phyloP scores from a whole-genome alignment of 1,284 basidiomycete species.

The Cutaneotrichosporon cyanovorans region DNA sequence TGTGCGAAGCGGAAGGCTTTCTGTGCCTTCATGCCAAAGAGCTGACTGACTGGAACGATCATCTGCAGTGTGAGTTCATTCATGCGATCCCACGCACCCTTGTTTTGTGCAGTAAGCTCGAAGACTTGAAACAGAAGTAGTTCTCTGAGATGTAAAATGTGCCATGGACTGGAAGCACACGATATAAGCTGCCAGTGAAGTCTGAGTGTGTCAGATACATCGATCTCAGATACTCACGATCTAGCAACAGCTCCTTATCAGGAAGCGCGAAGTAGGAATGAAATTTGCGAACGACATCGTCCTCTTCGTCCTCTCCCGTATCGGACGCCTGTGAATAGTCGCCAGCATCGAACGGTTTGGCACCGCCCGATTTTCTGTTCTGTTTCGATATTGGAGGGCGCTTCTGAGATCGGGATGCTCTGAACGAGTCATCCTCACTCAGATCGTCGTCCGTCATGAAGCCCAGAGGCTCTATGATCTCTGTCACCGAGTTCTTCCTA shows the following conservation, averaged over 20 bases:
- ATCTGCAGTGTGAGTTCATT: slow-evolving; percentile 54
- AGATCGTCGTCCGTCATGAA: slow-evolving; percentile 12
- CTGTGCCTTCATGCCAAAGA: slow-evolving; percentile 73
- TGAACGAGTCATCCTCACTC: slow-evolving; percentile 8
- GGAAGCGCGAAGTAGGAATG: slow-evolving; percentile 70
- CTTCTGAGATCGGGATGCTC: no score
- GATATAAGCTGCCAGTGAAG: slow-evolving; percentile 77
- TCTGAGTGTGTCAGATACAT: slow-evolving; percentile 49
- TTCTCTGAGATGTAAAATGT: slow-evolving; percentile 79
- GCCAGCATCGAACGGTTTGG: no score
- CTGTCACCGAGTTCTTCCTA: slow-evolving; percentile 18
- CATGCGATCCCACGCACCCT: slow-evolving; percentile 51
- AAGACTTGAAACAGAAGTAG: slow-evolving; percentile 83
- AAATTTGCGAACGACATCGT: slow-evolving; percentile 52
- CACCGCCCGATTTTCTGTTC: background rate
- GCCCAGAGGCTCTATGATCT: slow-evolving; percentile 17
- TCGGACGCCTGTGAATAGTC: slow-evolving; percentile 10
- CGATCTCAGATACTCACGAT: slow-evolving; percentile 55
- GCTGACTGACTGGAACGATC: slow-evolving; percentile 83
- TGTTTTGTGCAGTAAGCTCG: slow-evolving; percentile 66
- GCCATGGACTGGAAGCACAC: slow-evolving; percentile 76
- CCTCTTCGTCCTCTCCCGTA: slow-evolving; percentile 17
- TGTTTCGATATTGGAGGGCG: no score
- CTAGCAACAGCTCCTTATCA: slow-evolving; percentile 74
- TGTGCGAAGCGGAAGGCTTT: slow-evolving; percentile 83